Conservation (phyloP, 179 eudicot genomes). For the Pouteria campechiana region DNA sequence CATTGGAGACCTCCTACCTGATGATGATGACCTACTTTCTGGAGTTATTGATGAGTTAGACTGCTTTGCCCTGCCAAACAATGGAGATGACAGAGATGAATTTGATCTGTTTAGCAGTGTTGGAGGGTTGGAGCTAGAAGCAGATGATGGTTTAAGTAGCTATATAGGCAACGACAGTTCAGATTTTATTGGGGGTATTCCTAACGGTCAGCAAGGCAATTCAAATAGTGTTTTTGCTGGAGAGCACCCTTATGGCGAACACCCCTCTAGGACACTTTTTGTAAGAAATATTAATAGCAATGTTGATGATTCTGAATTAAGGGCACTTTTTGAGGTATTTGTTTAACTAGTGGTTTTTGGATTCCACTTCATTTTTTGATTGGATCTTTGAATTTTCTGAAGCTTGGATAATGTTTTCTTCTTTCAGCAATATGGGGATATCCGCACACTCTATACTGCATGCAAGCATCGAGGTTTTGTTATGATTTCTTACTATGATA, state of each 20-base stretch:
- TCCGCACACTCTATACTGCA: conserved; percentile 15
- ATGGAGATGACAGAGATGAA: conserved; percentile 38
- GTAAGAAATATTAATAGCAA: conserved; percentile 8
- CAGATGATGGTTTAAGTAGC: conserved; percentile 20
- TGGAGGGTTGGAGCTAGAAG: conserved; percentile 62
- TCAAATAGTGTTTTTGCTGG: conserved; percentile 6
- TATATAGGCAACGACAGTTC: conserved; percentile 12
- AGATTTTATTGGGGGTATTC: conserved; percentile 18
- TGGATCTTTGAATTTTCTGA: too few species aligned
- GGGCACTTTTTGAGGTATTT: conserved; percentile 23
- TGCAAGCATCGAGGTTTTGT: conserved; percentile 19
- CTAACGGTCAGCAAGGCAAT: conserved; percentile 18
- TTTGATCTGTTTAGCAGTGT: conserved; percentile 51
- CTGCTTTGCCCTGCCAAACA: conserved; percentile 12
- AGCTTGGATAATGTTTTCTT: background rate
- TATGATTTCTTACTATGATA: conserved; percentile 20
- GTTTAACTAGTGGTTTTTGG: conserved; percentile 15
- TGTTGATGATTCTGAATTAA: conserved; percentile 12
- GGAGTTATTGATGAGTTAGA: conserved; percentile 44
- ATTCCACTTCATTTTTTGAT: background rate
- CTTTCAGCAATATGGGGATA: conserved; percentile 18
- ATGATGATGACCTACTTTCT: conserved; percentile 61
- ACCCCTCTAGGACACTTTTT: conserved; percentile 11
- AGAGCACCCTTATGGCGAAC: conserved; percentile 12
- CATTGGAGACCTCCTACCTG: conserved; percentile 53